Conservation (phyloP, 257 asterid species). For the Solanum chilense region DNA sequence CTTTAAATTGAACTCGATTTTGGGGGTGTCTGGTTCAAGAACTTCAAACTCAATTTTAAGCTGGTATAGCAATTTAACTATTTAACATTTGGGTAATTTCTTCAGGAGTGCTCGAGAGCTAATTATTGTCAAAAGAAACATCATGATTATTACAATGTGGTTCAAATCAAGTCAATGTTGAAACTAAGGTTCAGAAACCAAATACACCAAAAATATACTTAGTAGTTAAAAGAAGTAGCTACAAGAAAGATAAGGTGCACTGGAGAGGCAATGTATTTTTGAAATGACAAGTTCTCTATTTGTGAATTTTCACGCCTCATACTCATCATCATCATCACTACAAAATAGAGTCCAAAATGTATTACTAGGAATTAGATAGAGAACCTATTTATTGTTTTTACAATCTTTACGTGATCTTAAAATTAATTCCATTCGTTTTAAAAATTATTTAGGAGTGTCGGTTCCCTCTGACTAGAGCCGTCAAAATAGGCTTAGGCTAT, state of each 20-base stretch:
- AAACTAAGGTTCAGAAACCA: not conserved
- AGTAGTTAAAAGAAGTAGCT: not conserved
- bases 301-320: not conserved
- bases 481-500: not conserved
- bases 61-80: too few relatives aligned
- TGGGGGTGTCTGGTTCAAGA: not conserved
- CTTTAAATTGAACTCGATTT: too few relatives aligned
- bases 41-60: not conserved
- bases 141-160: constrained; percentile 1
- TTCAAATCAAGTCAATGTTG: not conserved
- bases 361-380: not conserved
- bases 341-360: not conserved
- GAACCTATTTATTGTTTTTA: not conserved
- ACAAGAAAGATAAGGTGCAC: not conserved
- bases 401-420: not conserved
- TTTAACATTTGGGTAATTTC: too few relatives aligned
- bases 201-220: not conserved
- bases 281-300: not conserved
- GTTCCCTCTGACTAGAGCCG: not conserved
- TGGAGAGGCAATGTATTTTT: not conserved
- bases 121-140: not conserved
- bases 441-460: not conserved
- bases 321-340: not conserved
- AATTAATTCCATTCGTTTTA: not conserved
- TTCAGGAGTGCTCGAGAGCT: too few relatives aligned